phyloP scores from a whole-genome alignment of 1,139 yeast species.

The Candida pseudocylindracea region DNA sequence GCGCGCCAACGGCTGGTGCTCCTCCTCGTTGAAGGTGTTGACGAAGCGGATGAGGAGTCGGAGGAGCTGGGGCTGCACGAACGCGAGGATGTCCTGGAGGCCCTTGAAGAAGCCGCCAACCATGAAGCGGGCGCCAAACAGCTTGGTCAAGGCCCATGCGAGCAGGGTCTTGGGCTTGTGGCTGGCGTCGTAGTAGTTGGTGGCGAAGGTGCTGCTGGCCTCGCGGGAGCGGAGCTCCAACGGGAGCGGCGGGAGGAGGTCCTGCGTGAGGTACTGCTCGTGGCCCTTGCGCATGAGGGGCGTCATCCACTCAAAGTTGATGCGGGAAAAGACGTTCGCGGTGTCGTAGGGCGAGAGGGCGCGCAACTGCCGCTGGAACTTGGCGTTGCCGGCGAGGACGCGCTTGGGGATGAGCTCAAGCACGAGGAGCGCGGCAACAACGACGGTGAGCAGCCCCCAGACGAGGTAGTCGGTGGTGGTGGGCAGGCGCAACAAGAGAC shows the following conservation, averaged over 20 bases:
- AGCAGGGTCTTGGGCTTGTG: constrained; percentile 32
- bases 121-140: constrained; percentile 52
- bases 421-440: constrained; percentile 21
- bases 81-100: constrained; percentile 61
- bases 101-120: constrained; percentile 64
- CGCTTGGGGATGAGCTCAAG: background rate
- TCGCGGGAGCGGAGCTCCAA: constrained; percentile 28
- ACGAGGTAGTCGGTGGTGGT: constrained; percentile 16
- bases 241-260: constrained; percentile 72
- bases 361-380: constrained; percentile 15
- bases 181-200: constrained; percentile 28
- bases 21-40: constrained; percentile 36
- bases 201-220: constrained; percentile 25
- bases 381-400: constrained; percentile 7
- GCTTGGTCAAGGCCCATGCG: constrained; percentile 30
- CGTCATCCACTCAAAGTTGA: constrained; percentile 86
- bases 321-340: constrained; percentile 61
- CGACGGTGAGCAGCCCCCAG: constrained; percentile 22
- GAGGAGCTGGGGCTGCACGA: constrained; percentile 75
- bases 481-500: constrained; percentile 22
- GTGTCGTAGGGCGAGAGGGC: constrained; percentile 42
- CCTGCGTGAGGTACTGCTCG: constrained; percentile 43
- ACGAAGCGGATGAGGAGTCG: constrained; percentile 63
- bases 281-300: constrained; percentile 78
- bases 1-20: constrained; percentile 38